phyloP scores from a whole-genome alignment of 371 early-diverging fungal genomes.

The Thermomucor indicae-seudaticae region DNA sequence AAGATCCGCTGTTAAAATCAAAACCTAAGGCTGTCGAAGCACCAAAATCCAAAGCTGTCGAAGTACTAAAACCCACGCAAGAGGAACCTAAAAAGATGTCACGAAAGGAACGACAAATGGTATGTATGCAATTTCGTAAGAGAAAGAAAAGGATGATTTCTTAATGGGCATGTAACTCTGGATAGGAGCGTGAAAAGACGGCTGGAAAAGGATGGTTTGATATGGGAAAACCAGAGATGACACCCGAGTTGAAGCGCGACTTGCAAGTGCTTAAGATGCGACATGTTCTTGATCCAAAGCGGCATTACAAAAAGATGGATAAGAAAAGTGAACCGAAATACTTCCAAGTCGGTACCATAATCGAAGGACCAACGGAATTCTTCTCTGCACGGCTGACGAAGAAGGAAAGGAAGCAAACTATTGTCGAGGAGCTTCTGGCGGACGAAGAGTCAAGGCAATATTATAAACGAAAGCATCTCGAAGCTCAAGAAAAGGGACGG shows the following conservation, averaged over 20 bases:
- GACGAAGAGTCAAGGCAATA: conserved; percentile 70
- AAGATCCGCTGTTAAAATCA: too few species aligned
- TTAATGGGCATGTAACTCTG: not conserved
- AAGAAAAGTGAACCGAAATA: conserved; percentile 73
- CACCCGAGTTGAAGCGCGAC: conserved; percentile 86
- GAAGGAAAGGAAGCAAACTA: conserved; percentile 79
- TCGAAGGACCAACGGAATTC: conserved; percentile 89
- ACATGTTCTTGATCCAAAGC: conserved; percentile 88
- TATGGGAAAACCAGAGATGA: conserved; percentile 83
- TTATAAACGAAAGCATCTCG: conserved; percentile 80
- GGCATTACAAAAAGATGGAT: conserved; percentile 85
- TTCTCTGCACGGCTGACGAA: conserved; percentile 78
- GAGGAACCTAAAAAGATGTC: conserved; percentile 13
- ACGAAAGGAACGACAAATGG: conserved; percentile 36
- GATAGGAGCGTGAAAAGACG: conserved; percentile 60
- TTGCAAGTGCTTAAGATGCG: conserved; percentile 83
- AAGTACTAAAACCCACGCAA: conserved; percentile 2
- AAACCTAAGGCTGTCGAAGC: too few species aligned
- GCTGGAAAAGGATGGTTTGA: conserved; percentile 89
- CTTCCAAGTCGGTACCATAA: conserved; percentile 90
- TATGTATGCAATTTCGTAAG: conserved; percentile 11
- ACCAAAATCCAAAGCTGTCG: not conserved
- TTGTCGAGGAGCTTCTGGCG: conserved; percentile 87
- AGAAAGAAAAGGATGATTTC: not conserved
- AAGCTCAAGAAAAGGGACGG: conserved; percentile 65